Evolutionary conservation across 495 filamentous ascomycete species (phyloP), one percentile per base, ranked within the genome.

Genomic region (Lepraria neglecta): DNA sequence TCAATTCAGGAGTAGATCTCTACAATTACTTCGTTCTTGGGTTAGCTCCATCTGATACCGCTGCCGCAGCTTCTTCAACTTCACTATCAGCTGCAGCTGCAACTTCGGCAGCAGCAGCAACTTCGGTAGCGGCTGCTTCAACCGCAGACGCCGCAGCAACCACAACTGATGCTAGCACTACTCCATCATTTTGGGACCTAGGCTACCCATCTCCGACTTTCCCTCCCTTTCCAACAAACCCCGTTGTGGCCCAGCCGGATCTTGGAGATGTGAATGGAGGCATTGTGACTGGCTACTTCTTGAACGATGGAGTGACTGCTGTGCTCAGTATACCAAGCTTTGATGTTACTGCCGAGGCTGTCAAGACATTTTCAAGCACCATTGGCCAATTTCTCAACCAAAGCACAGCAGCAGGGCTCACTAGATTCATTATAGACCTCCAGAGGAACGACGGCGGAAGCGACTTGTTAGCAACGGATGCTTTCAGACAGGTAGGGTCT

Each of bases 241-340:
- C 74, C 11, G 67, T 74, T 28, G 64, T 74, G 27, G 61, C 65
- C 6, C 73, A 77, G 58, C 60, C 65, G 19, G 67, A 73, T 35
- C 68, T 77, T n/a, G 63, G 63, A 6, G 50, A 44, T 5, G 38
- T 61, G 1, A 69, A 71, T 30, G 73, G 71, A 14, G 75, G 75
- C 1, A 65, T 71, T 28, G 48, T 79, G 31, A 69, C 69, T 4
- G 75, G 77, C 31, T 80, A 78, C 58, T 77, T 76, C 58, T 66
- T 77, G n/a, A 67, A 75, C n/a, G 70, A 73, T 51, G 56, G 63
- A 3, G 60, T 66, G 14, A 72, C 71, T 24, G 74, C 71, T 21
- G 76, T 85, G 4, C 73, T 85, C 24, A 77, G 76, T 51, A 75
- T 84, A 50, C 78, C 78, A 1, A 77, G 60, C 60, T 84, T 83